Base-by-base conservation (phyloP, 768 basidiomycete species). In the Megacollybia marginata region DNA sequence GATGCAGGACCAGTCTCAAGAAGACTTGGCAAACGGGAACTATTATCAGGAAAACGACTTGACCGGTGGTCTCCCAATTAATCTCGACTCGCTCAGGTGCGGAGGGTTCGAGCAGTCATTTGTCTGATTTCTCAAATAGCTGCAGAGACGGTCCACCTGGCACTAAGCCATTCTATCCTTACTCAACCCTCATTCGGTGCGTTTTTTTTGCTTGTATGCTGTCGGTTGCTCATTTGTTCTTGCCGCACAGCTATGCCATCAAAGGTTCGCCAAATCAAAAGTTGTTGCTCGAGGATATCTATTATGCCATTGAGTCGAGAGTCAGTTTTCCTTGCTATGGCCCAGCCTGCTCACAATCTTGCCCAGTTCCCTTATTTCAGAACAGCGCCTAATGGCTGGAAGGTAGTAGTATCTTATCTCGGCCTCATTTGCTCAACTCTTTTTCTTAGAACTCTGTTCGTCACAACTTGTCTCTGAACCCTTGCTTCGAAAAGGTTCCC, bases 191-290 rank as follows among this genome's bases (percentile, higher is more conserved):
- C 48, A 92, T 92, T 60, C 82, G 89, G 89, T 90, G 63, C 50
- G 84, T 74, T 51, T 43, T 35, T 12, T 19, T 38, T 45, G n/a
- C 51, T 23, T 44, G 53, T 55, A 48, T 50, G 42, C 45, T 55
- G 54, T 50, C 34, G 50, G 55, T 43, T 45, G 18, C 47, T 33
- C 47, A 31, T 20, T 59, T 50, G 42, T 42, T 46, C 34, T 42
- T 31, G 49, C 46, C 48, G 44, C 53, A 33, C 58, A 92, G 89
- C 55, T 92, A 92, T 63, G 89, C 89, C 49, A 92, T 92, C 65
- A 92, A 92, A 68, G 90, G 89, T 52, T 88, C 90, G 7, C 89
- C 89, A 36, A 90, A 86, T 62, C 85, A 88, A 66, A 90, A 88
- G 62, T 65, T 92, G 49, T 69, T 92, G 48, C 69, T 92, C 47